Conservation (phyloP, 1,139 yeast species). For the Candida sojae region DNA sequence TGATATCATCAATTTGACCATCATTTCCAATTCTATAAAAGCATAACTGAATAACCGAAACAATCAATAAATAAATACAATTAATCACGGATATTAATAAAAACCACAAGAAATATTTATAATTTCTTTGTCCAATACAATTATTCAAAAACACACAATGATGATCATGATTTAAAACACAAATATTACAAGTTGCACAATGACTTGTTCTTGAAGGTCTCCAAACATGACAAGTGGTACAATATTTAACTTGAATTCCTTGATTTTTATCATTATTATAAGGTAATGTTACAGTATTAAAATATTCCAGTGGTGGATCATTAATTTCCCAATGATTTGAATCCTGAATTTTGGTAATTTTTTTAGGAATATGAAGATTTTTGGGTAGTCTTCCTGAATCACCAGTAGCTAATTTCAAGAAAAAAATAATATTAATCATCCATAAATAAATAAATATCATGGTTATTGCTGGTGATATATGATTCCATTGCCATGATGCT, state of each 20-base stretch:
- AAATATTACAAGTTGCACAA: conserved; percentile 45
- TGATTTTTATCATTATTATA: conserved; percentile 21
- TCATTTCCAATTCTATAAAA: conserved; percentile 18
- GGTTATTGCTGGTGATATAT: conserved; percentile 59
- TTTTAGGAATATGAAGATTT: conserved; percentile 58
- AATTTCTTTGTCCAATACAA: conserved; percentile 41
- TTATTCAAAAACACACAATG: conserved; percentile 43
- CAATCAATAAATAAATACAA: conserved; percentile 23
- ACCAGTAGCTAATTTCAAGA: conserved; percentile 54
- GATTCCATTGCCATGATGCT: conserved; percentile 59
- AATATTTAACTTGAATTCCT: conserved; percentile 46
- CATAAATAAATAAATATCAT: conserved; percentile 61
- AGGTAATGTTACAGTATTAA: conserved; percentile 58
- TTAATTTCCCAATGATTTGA: conserved; percentile 5
- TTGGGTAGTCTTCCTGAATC: conserved; percentile 80
- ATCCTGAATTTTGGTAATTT: neutral
- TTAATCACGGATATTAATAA: conserved; percentile 25
- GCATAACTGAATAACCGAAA: conserved; percentile 31
- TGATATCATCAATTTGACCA: conserved; percentile 13
- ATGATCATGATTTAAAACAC: conserved; percentile 47
- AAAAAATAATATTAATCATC: conserved; percentile 48
- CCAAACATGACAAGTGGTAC: conserved; percentile 51
- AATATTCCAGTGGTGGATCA: conserved; percentile 62
- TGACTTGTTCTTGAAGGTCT: conserved; percentile 47
- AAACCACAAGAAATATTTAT: conserved; percentile 44